Conservation (phyloP, 345 rosid genomes). For the thale cress (Arabidopsis thaliana) region DNA sequence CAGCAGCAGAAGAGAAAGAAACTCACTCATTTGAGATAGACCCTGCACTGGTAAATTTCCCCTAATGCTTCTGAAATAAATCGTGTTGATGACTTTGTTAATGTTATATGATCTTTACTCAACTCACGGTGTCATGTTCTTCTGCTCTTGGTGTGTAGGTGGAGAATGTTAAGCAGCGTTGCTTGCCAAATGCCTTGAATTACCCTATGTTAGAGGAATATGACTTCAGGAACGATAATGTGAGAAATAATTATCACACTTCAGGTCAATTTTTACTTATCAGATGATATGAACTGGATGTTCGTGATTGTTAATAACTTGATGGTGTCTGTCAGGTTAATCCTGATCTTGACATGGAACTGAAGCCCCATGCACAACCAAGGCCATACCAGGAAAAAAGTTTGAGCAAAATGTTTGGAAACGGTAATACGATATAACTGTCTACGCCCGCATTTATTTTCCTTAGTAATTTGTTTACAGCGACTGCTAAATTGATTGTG, state of each 20-base stretch:
- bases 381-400: conserved; percentile 98
- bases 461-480: not conserved
- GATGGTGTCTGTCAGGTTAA: conserved; percentile 62
- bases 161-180: conserved; percentile 94
- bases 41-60: conserved; percentile 72
- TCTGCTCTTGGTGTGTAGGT: conserved; percentile 60
- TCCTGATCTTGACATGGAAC: conserved; percentile 91
- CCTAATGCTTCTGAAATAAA: not conserved
- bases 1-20: conserved; percentile 92
- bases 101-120: conserved; percentile 19
- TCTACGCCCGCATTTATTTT: not conserved
- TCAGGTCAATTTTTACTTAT: not conserved
- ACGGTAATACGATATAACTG: conserved; percentile 48
- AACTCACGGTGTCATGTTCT: conserved; percentile 6
- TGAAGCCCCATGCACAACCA: conserved; percentile 95
- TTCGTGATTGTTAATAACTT: conserved; percentile 26
- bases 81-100: not conserved
- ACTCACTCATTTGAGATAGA: conserved; percentile 90
- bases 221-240: conserved; percentile 91
- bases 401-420: conserved; percentile 99
- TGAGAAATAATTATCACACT: conserved; percentile 45
- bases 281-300: conserved; percentile 15
- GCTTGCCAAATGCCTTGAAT: conserved; percentile 96
- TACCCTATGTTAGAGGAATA: conserved; percentile 99
- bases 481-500: not conserved